A percentile compares a stretch with the other conserved stretches of the same genome.
Conservation (phyloP, 441 rosid genomes). For the Biscutella laevigata region DNA sequence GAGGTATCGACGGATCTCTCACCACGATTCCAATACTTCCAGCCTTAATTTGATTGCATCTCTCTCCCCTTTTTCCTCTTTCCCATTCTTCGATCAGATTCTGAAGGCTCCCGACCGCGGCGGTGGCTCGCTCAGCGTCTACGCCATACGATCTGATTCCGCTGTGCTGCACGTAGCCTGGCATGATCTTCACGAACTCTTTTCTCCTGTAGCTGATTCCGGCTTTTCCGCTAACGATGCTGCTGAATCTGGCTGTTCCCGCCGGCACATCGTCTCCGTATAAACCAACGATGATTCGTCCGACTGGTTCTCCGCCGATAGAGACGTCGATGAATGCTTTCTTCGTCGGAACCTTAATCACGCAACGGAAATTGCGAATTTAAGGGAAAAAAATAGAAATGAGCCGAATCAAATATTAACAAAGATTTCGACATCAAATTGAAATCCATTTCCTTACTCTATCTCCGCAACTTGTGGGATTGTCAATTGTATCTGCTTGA, state of each 20-base stretch:
- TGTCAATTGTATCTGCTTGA: slow-evolving; percentile 40
- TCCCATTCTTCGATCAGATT: slow-evolving; percentile 58
- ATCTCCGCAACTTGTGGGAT: neutral
- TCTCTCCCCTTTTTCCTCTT: slow-evolving; percentile 36
- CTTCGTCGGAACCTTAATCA: slow-evolving; percentile 27
- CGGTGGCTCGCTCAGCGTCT: slow-evolving; percentile 69
- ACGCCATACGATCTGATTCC: slow-evolving; percentile 81
- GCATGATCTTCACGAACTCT: slow-evolving; percentile 74
- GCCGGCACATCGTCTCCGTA: slow-evolving; percentile 49
- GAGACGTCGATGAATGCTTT: slow-evolving; percentile 69
- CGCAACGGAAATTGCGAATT: too few relatives aligned
- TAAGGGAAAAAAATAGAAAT: neutral
- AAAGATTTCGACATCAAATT: neutral
- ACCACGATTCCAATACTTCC: slow-evolving; percentile 67
- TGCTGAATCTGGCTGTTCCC: slow-evolving; percentile 58
- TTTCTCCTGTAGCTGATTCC: slow-evolving; percentile 84
- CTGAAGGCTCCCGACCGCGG: slow-evolving; percentile 37
- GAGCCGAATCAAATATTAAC: neutral
- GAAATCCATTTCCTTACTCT: slow-evolving; percentile 26
- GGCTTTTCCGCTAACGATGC: slow-evolving; percentile 64
- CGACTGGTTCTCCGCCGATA: slow-evolving; percentile 57
- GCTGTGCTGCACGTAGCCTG: slow-evolving; percentile 73
- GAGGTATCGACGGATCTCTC: slow-evolving; percentile 65
- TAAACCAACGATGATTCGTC: slow-evolving; percentile 61
- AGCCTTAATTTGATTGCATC: slow-evolving; percentile 42